Percentiles rank a stretch among this genome's conserved stretches.
phyloP scores from a whole-genome alignment of 169 alveolate species.

The Eimeria brunetti region DNA sequence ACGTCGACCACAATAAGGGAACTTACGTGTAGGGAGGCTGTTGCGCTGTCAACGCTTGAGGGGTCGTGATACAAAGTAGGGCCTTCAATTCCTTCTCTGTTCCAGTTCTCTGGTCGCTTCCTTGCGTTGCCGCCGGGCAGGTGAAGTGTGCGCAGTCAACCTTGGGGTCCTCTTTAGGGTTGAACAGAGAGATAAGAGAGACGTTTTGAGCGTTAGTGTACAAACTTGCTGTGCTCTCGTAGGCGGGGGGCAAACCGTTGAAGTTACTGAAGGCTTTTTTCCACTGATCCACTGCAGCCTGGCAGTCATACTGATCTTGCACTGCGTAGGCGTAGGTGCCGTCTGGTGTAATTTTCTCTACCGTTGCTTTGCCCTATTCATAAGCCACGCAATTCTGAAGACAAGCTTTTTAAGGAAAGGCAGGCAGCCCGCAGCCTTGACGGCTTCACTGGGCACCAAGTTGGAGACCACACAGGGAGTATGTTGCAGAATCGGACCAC shows the following conservation, averaged over 20 bases:
- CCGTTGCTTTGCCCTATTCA: background rate
- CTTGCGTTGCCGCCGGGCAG: background rate
- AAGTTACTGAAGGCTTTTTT: background rate
- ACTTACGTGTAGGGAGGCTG: background rate
- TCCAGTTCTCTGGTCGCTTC: background rate
- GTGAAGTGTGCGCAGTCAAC: constrained; percentile 22
- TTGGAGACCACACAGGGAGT: too few species aligned
- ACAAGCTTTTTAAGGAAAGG: too few species aligned
- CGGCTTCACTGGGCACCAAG: too few species aligned
- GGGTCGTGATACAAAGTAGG: background rate
- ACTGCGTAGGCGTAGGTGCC: background rate
- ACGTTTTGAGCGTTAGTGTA: background rate
- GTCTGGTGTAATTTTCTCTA: background rate
- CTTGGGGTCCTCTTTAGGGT: background rate
- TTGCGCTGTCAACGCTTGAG: background rate
- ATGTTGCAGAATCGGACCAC: too few species aligned
- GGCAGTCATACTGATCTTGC: background rate
- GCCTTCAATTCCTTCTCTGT: background rate
- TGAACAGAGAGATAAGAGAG: background rate
- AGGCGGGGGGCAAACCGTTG: background rate
- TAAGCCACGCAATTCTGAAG: too few species aligned
- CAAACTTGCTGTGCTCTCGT: too few species aligned
- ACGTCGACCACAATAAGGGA: background rate
- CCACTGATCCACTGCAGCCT: constrained; percentile 5
- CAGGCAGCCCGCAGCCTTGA: too few species aligned